Conservation (phyloP, 345 rosid species). For the Ailanthus altissimus region DNA sequence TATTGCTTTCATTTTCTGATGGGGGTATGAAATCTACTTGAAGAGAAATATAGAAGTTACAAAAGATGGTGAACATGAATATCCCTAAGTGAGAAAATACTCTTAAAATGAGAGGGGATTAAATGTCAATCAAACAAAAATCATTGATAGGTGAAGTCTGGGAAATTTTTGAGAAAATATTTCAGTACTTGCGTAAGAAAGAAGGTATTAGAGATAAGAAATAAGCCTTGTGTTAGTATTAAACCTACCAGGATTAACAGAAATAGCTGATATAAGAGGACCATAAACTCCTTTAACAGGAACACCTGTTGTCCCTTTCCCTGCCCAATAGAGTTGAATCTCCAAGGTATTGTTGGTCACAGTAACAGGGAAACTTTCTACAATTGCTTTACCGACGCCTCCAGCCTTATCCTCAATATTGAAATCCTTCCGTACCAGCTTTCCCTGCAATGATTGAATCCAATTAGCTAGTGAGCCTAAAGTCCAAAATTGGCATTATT, state of each 20-base stretch:
- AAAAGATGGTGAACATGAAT: too few species aligned
- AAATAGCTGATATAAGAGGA: constrained; percentile 63
- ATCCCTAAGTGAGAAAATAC: too few species aligned
- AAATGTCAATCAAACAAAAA: too few species aligned
- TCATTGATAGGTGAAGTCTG: too few species aligned
- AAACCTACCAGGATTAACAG: constrained; percentile 41
- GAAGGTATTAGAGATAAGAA: background rate
- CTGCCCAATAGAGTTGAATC: constrained; percentile 64
- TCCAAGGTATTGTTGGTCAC: constrained; percentile 45
- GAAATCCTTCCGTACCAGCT: constrained; percentile 51
- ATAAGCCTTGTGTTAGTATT: background rate
- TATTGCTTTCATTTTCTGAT: background rate
- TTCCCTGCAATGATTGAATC: constrained; percentile 36
- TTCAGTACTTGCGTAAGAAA: too few species aligned
- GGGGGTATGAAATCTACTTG: constrained; percentile 16
- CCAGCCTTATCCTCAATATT: constrained; percentile 52
- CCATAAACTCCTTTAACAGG: constrained; percentile 54
- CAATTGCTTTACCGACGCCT: constrained; percentile 42
- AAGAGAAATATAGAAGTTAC: background rate
- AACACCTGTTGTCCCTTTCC: constrained; percentile 63
- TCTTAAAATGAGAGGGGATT: too few species aligned
- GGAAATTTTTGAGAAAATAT: background rate
- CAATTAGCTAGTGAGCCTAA: background rate
- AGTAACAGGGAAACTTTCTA: constrained; percentile 21
- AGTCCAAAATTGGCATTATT: too few species aligned